phyloP scores from a whole-genome alignment of 2,329 filamentous ascomycete genomes.

The Verruconis gallopava region DNA sequence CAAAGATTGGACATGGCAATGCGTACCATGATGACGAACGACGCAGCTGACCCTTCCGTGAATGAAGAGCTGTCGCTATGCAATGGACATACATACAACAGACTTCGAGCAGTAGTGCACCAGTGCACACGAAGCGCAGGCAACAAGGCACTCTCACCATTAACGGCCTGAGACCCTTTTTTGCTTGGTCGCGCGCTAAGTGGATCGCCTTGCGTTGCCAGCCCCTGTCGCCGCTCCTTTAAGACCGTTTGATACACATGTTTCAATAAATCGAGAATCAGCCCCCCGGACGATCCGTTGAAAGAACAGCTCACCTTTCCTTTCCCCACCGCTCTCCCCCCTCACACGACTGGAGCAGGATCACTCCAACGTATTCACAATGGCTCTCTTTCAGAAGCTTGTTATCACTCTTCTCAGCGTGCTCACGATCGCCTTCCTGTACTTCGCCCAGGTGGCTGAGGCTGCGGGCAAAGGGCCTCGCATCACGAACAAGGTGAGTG shows the following conservation, averaged over 20 bases:
- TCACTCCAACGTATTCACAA: no score
- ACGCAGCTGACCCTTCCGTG: background rate
- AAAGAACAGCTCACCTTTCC: background rate
- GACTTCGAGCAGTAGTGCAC: no score
- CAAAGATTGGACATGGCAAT: background rate
- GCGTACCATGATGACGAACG: constrained; percentile 3
- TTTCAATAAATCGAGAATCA: no score
- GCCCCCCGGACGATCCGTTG: no score
- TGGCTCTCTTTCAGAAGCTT: constrained; percentile 63
- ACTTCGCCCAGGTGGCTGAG: constrained; percentile 62
- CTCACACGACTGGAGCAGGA: no score
- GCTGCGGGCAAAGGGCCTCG: constrained; percentile 69
- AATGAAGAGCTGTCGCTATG: no score
- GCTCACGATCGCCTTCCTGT: constrained; percentile 58
- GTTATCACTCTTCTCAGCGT: constrained; percentile 63
- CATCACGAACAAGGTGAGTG: constrained; percentile 74
- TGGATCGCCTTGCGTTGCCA: background rate
- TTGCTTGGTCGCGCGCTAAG: no score
- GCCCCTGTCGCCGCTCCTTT: background rate
- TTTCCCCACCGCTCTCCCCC: background rate
- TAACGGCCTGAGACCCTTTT: no score
- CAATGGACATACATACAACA: no score
- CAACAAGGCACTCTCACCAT: no score
- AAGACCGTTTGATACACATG: background rate
- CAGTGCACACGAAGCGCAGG: no score